A percentile compares a stretch with the other conserved stretches of the same genome.
phyloP scores from a whole-genome alignment of 306 rosid genomes.

The Notholithocarpus densiflorus region DNA sequence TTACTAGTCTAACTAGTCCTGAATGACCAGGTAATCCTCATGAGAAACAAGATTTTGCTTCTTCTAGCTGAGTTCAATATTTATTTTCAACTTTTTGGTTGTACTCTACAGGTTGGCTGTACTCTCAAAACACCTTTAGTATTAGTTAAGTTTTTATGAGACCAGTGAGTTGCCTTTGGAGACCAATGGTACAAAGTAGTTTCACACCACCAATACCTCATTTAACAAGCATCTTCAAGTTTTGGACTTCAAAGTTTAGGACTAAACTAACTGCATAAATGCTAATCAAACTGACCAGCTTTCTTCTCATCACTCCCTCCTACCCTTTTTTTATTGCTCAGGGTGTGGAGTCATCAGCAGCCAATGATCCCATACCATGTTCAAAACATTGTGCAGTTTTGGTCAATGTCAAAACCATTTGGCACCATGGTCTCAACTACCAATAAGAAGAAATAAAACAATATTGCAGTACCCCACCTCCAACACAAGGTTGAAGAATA shows the following conservation, averaged over 20 bases:
- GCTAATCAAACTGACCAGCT: background rate
- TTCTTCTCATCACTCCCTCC: no score
- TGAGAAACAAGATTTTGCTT: no score
- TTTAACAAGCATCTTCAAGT: background rate
- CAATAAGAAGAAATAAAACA: constrained; percentile 16
- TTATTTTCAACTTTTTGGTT: no score
- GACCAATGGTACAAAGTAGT: background rate
- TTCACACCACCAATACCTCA: background rate
- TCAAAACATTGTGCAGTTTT: constrained; percentile 5
- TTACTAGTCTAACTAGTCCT: no score
- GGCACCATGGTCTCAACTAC: constrained; percentile 24
- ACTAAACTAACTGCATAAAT: background rate
- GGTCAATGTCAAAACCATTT: constrained; percentile 13
- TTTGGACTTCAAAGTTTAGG: background rate
- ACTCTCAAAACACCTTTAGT: no score
- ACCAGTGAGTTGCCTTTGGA: background rate
- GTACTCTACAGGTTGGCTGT: no score
- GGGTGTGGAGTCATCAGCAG: constrained; percentile 25
- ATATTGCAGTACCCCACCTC: background rate
- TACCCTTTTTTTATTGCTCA: background rate
- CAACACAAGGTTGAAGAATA: background rate
- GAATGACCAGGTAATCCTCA: no score
- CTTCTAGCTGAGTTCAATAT: no score
- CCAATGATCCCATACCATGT: constrained; percentile 14
- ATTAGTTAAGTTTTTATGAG: background rate